phyloP scores from a whole-genome alignment of 177 flowering plant species.

The Vitis hybrid region DNA sequence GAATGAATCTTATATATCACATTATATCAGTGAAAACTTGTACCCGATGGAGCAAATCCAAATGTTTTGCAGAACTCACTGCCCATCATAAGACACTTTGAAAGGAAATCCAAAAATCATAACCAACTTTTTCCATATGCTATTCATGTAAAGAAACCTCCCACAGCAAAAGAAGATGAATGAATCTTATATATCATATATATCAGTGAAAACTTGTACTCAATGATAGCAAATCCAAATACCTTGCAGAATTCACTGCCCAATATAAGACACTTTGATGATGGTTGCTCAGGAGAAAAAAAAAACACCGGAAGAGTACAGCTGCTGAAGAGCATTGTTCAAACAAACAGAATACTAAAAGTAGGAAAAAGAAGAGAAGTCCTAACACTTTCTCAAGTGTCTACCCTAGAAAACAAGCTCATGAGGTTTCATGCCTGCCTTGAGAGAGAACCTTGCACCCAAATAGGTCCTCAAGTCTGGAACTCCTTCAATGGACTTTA shows the following conservation, averaged over 20 bases:
- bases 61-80: too few relatives aligned
- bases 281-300: neutral
- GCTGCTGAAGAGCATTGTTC: constrained; percentile 2
- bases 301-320: constrained; percentile 3
- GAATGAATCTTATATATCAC: too few relatives aligned
- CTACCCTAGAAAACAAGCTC: constrained; percentile 33
- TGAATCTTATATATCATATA: neutral
- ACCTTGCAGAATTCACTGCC: constrained; percentile 7
- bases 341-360: neutral
- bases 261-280: constrained; percentile 1
- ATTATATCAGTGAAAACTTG: too few relatives aligned
- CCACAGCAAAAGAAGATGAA: neutral
- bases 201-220: neutral
- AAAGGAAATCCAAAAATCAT: neutral
- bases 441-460: constrained; percentile 52
- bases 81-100: neutral
- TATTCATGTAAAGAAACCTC: neutral
- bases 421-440: constrained; percentile 58
- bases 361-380: neutral
- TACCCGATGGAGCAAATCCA: too few relatives aligned
- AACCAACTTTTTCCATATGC: neutral
- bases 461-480: constrained; percentile 49
- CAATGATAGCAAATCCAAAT: constrained; percentile 2
- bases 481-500: constrained; percentile 47
- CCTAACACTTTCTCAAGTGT: constrained; percentile 1